Base-by-base conservation (phyloP, 164 flowering plant species). In the Kingdonia uniflora region DNA sequence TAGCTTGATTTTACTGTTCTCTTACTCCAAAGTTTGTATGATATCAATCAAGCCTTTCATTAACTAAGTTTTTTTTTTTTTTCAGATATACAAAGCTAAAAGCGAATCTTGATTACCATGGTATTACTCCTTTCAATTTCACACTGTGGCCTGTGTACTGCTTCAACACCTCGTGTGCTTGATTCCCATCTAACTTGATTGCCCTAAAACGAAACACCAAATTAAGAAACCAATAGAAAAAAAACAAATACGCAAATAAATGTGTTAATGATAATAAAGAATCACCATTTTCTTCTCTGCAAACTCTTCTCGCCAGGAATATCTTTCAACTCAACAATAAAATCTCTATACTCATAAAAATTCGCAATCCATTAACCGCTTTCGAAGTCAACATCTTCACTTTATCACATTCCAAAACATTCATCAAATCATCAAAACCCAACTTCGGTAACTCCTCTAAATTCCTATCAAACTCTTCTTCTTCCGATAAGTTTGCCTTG, bases 271-370 rank as follows among this genome's bases (percentile, higher is more conserved):
- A 19, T 44, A 44, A 2, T n/a, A 29, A 21, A 51, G 19, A 7
- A 11, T 57, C 58, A 87, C 98, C 98, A 91, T 77, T 79, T 79
- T 13, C 86, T 83, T 67, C 80, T 70, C 40, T 87, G 95, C 74
- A 84, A 66, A 45, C 62, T 73, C 74, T 71, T 87, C 21, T 80
- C 81, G 1, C 96, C 96, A 0, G 95, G 95, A 40, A 81, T 81
- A 57, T 91, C 95, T 56, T 81, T 78, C 67, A 91, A 63, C 26
- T 83, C 84, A 55, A 85, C 95, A 24, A 91, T 46, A 38, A 85
- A 87, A 68, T 85, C 82, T 44, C 66, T 75, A 52, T 65, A 65
- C 13, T 68, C 71, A 51, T 42, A 55, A 33, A 55, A 74, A 55
- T 13, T 16, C 5, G 60, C 33, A 14, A 44, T 24, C 1, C 73